Conservation (phyloP, 345 rosid species). For the Citrus medica region DNA sequence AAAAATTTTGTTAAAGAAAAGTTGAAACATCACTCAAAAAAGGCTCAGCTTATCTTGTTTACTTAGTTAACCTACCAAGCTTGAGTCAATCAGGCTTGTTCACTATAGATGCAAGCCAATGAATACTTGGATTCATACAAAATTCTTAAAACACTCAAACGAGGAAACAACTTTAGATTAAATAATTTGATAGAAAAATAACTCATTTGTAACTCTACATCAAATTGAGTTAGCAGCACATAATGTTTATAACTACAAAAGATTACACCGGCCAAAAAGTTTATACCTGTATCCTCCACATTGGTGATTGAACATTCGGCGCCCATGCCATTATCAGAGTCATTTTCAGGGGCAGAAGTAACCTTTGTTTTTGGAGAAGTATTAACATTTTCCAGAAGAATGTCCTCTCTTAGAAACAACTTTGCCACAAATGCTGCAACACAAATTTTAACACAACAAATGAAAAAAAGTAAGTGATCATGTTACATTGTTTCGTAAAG, state of each 20-base stretch:
- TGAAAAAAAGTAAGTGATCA: not conserved
- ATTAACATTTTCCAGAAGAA: constrained; percentile 28
- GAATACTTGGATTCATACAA: not conserved
- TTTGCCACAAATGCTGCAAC: constrained; percentile 56
- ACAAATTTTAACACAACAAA: not conserved
- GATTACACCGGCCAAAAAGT: not conserved
- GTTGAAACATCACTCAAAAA: not conserved
- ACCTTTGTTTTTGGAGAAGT: constrained; percentile 35
- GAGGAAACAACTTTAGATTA: not conserved
- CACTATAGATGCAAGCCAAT: not conserved
- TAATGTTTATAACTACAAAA: not conserved
- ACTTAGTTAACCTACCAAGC: not conserved
- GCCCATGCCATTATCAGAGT: constrained; percentile 9
- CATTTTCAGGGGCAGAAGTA: constrained; percentile 17
- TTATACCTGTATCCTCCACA: constrained; percentile 28
- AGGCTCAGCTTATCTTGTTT: not conserved
- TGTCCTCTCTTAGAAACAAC: constrained; percentile 44
- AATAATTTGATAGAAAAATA: not conserved
- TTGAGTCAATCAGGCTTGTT: not conserved
- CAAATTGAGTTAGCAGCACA: not conserved
- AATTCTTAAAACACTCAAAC: not conserved
- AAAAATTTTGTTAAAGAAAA: not conserved
- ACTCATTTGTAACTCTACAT: not conserved
- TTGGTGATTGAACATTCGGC: constrained; percentile 17
- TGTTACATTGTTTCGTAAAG: not conserved